A percentile compares a stretch with the other conserved stretches of the same genome.
These are phyloP conservation scores for Phytophthora ramorum DNA, from an alignment of 352 stramenopile species.

Conservation along the genomic window DNA sequence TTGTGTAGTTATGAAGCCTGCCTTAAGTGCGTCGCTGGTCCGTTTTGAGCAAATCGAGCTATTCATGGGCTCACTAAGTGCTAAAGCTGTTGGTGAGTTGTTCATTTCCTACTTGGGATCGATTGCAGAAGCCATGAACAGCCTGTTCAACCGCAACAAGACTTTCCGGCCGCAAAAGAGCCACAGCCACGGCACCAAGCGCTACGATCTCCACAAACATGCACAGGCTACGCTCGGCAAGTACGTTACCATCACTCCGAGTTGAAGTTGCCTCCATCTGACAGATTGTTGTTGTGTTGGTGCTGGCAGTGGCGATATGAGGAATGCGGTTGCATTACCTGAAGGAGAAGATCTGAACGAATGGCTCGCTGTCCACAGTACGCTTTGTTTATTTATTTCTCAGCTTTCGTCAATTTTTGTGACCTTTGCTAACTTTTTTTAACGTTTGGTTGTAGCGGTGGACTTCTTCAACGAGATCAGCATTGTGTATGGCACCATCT, in stretches of 20 bases:
- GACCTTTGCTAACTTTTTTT: neutral
- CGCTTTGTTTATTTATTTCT: constrained; percentile 4
- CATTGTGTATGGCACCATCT: constrained; percentile 92
- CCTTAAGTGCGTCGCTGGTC: constrained; percentile 20
- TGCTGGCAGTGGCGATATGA: constrained; percentile 65
- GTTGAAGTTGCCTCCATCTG: constrained; percentile 28
- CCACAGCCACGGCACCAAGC: constrained; percentile 82
- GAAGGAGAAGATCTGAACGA: constrained; percentile 91
- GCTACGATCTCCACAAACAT: constrained; percentile 85
- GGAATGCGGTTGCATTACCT: constrained; percentile 63
- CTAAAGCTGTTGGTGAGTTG: constrained; percentile 1
- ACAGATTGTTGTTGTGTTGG: neutral
- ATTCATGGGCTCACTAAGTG: constrained; percentile 14
- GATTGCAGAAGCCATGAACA: constrained; percentile 49
- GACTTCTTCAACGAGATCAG: constrained; percentile 96
- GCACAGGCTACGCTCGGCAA: constrained; percentile 84
- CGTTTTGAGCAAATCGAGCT: constrained; percentile 8
- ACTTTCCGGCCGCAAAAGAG: constrained; percentile 90
- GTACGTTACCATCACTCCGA: constrained; percentile 45
- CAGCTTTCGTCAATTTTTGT: neutral
- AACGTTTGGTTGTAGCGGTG: constrained; percentile 68
- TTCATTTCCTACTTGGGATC: constrained; percentile 12
- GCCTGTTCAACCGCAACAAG: constrained; percentile 83
- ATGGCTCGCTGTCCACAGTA: constrained; percentile 93
- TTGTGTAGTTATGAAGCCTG: neutral